phyloP scores from a whole-genome alignment of 2,329 filamentous ascomycete genomes.

The Elsinoe fawcettii region DNA sequence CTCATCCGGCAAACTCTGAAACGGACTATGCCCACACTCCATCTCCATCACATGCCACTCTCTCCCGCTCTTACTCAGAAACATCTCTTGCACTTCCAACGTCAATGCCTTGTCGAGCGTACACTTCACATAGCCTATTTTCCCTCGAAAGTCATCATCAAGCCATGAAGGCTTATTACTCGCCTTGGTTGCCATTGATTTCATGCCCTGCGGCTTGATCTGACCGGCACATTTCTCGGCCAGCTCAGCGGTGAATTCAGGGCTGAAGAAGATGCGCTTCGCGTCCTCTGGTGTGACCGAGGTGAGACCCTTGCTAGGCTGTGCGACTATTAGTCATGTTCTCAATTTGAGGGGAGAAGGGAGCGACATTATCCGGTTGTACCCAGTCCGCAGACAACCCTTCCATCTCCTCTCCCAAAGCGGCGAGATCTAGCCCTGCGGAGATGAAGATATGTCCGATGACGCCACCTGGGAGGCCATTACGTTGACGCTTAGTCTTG shows the following conservation, averaged over 20 bases:
- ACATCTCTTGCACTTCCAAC: background rate
- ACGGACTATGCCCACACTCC: background rate
- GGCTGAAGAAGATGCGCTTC: no score
- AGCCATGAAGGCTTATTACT: background rate
- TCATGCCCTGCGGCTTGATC: background rate
- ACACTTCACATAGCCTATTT: background rate
- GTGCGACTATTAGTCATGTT: no score
- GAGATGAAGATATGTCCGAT: constrained; percentile 26
- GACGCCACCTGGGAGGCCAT: constrained; percentile 29
- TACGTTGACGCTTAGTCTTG: constrained; percentile 24
- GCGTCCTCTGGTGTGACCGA: no score
- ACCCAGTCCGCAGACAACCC: no score
- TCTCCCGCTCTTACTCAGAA: background rate
- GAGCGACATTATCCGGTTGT: no score
- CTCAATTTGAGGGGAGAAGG: no score
- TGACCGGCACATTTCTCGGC: constrained; percentile 16
- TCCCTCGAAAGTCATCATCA: background rate
- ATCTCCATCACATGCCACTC: background rate
- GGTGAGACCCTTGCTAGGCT: no score
- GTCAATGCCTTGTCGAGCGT: background rate
- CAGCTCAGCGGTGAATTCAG: no score
- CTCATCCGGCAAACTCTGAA: background rate
- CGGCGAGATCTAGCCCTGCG: background rate
- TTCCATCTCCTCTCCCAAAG: no score
- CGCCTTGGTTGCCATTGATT: background rate